Conservation (phyloP, 2,329 filamentous ascomycete species). For the Xylaria digitata region DNA sequence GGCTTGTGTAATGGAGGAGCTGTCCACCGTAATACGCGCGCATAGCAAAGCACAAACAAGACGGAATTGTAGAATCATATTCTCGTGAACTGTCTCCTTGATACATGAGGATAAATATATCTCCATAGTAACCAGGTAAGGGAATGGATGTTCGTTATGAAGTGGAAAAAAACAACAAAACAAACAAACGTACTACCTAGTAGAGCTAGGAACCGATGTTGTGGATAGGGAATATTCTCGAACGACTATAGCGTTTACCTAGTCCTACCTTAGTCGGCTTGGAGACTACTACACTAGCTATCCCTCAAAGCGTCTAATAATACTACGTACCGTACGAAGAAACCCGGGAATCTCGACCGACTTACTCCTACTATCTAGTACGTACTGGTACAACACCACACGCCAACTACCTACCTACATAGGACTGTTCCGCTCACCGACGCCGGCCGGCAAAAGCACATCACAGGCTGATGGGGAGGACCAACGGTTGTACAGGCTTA, state of each 20-base stretch:
- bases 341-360: too few relatives aligned
- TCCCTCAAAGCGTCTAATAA: too few relatives aligned
- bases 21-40: not conserved
- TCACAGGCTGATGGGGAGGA: conserved; percentile 6
- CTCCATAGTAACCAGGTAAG: conserved; percentile 11
- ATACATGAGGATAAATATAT: not conserved
- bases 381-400: too few relatives aligned
- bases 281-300: too few relatives aligned
- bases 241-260: conserved; percentile 1
- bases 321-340: too few relatives aligned
- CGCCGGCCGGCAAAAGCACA: conserved; percentile 18
- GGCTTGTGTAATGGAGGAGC: not conserved
- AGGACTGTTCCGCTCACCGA: conserved; percentile 31
- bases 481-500: not conserved
- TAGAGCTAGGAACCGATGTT: conserved; percentile 2
- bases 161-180: not conserved
- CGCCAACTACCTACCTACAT: conserved; percentile 1
- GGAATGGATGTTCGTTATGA: conserved; percentile 7
- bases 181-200: conserved; percentile 13
- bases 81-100: not conserved
- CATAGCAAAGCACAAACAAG: not conserved
- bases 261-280: not conserved
- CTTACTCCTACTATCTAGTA: not conserved
- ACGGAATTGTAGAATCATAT: not conserved
- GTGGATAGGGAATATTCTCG: conserved; percentile 24